Conservation (phyloP, 1,139 yeast genomes). For the Protomyces inundatus region DNA sequence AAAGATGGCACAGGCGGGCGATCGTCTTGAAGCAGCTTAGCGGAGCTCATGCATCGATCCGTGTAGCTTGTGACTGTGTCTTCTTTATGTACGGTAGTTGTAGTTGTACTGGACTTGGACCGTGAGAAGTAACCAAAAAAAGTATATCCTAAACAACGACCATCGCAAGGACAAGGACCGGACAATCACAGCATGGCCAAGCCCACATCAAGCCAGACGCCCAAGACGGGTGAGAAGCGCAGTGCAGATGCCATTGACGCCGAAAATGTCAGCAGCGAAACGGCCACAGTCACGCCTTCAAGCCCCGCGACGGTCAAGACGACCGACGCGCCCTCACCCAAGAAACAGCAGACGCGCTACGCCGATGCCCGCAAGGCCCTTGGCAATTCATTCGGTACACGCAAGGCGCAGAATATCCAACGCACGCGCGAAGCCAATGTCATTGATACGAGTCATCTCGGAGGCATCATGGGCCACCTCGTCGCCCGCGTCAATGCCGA, state of each 20-base stretch:
- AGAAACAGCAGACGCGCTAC: constrained; percentile 1
- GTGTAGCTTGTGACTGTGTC: background rate
- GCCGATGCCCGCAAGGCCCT: constrained; percentile 62
- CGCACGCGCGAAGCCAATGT: constrained; percentile 72
- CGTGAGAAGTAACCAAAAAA: background rate
- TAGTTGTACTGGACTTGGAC: background rate
- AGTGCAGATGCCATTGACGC: constrained; percentile 2
- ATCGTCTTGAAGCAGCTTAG: background rate
- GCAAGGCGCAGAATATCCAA: constrained; percentile 89
- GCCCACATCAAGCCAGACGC: background rate
- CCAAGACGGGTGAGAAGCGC: constrained; percentile 10
- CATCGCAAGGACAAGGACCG: background rate
- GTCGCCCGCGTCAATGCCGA: constrained; percentile 69
- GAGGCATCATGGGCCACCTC: constrained; percentile 69
- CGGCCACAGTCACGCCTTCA: no score
- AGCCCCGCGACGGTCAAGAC: no score
- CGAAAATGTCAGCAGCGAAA: no score
- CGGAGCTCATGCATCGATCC: no score
- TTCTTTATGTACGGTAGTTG: no score
- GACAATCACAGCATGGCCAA: background rate
- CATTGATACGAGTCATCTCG: constrained; percentile 76
- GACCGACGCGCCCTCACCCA: constrained; percentile 1
- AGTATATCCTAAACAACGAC: background rate
- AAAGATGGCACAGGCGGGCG: constrained; percentile 12
- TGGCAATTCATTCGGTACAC: constrained; percentile 96